phyloP scores from a whole-genome alignment of 2,329 filamentous ascomycete genomes.

The Plectosphaerella sp. region DNA sequence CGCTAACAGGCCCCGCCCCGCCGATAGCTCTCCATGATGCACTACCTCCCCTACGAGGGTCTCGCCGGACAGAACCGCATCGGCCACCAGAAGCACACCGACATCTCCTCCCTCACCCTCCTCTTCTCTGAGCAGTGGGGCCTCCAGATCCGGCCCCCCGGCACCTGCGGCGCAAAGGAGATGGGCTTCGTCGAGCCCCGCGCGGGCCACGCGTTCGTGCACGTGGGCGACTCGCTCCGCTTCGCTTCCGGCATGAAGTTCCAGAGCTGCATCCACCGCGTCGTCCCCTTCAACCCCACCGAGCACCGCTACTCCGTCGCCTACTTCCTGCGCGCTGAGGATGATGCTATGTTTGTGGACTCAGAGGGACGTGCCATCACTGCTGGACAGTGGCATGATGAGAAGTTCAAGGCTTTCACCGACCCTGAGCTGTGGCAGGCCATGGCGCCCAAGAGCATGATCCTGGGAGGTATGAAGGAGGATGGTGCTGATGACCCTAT shows the following conservation, averaged over 20 bases:
- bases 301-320: conserved; percentile 56
- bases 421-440: conserved; percentile 38
- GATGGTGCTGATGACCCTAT: neutral
- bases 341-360: conserved; percentile 52
- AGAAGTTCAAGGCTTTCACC: conserved; percentile 49
- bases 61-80: conserved; percentile 35
- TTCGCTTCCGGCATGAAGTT: conserved; percentile 49
- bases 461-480: conserved; percentile 41
- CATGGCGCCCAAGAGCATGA: conserved; percentile 42
- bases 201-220: conserved; percentile 47
- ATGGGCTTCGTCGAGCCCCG: conserved; percentile 51
- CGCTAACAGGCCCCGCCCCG: neutral
- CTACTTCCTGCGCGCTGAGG: conserved; percentile 53
- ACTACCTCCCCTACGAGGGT: conserved; percentile 41
- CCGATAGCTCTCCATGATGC: conserved; percentile 43
- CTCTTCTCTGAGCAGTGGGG: conserved; percentile 54
- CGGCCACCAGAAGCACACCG: conserved; percentile 53
- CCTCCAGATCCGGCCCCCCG: conserved; percentile 49
- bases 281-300: conserved; percentile 44
- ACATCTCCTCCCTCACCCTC: conserved; percentile 50
- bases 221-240: conserved; percentile 55
- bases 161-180: conserved; percentile 30
- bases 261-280: conserved; percentile 53
- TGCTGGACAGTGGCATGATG: conserved; percentile 49
- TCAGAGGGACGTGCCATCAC: conserved; percentile 49